Conservation (phyloP, 179 eudicot species). For the Monotropa hypopitys region DNA sequence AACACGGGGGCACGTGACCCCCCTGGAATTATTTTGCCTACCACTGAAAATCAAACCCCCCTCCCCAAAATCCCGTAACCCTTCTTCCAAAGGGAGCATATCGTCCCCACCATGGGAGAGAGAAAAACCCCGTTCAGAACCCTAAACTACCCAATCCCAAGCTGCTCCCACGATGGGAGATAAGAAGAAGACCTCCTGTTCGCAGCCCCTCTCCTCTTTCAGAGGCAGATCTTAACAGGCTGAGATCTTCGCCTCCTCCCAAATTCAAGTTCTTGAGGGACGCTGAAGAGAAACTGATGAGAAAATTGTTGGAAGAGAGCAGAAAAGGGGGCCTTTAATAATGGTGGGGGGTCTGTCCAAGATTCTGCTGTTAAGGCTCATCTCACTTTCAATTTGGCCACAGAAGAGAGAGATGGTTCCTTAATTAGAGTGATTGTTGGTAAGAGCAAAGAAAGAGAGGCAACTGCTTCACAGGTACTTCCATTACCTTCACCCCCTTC, state of each 20-base stretch:
- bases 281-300: constrained; percentile 78
- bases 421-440: constrained; percentile 20
- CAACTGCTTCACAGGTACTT: constrained; percentile 44
- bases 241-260: constrained; percentile 80
- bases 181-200: no score
- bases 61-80: no score
- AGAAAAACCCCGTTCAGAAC: no score
- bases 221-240: constrained; percentile 43
- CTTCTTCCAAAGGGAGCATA: no score
- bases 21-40: no score
- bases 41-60: no score
- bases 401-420: constrained; percentile 23
- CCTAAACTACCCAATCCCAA: no score
- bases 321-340: constrained; percentile 26
- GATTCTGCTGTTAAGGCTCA: background rate
- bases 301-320: constrained; percentile 53
- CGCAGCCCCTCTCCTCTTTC: no score
- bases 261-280: constrained; percentile 89
- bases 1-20: no score
- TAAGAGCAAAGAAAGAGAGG: constrained; percentile 23
- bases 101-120: no score
- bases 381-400: background rate
- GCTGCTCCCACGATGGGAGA: no score
- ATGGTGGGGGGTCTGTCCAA: constrained; percentile 14
- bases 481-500: constrained; percentile 42